Evolutionary conservation across 345 rosid species (phyloP).

Genomic region (Gossypium anomalum): DNA sequence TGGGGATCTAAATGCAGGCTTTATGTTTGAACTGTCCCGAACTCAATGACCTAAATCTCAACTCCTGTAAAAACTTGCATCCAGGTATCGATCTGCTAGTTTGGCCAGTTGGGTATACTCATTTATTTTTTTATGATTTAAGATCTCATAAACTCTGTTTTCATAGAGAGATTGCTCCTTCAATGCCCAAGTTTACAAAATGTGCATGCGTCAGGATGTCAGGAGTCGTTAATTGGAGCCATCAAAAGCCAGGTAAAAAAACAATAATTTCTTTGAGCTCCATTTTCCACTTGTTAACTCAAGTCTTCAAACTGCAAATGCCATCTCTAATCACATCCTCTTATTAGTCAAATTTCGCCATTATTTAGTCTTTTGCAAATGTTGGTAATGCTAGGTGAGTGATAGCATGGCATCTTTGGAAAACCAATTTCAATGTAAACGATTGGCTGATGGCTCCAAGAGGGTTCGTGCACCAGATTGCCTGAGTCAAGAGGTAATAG

Average conservation of each 20-base stretch:
- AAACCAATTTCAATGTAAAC: constrained; percentile 57
- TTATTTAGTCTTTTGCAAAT: not conserved
- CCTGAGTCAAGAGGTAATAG: constrained; percentile 51
- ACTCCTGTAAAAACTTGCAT: constrained; percentile 68
- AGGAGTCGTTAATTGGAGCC: constrained; percentile 50
- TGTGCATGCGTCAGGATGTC: constrained; percentile 84
- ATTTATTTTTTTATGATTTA: not conserved
- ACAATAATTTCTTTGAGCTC: not conserved
- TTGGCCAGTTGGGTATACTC: not conserved
- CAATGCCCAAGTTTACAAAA: constrained; percentile 78
- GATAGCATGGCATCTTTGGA: constrained; percentile 37
- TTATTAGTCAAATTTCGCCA: not conserved
- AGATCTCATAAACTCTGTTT: not conserved
- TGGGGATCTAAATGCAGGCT: constrained; percentile 56
- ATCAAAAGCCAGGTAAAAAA: constrained; percentile 68
- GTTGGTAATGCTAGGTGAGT: constrained; percentile 40
- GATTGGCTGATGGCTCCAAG: constrained; percentile 84
- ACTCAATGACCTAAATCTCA: constrained; percentile 80
- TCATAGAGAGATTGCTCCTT: constrained; percentile 64
- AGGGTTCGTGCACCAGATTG: constrained; percentile 63
- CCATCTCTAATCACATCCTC: not conserved
- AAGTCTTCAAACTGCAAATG: not conserved
- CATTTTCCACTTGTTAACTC: not conserved
- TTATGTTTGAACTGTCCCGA: constrained; percentile 82
- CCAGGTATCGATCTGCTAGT: constrained; percentile 41